Conservation (phyloP, 345 rosid genomes). For the Citrus cavaleriei region DNA sequence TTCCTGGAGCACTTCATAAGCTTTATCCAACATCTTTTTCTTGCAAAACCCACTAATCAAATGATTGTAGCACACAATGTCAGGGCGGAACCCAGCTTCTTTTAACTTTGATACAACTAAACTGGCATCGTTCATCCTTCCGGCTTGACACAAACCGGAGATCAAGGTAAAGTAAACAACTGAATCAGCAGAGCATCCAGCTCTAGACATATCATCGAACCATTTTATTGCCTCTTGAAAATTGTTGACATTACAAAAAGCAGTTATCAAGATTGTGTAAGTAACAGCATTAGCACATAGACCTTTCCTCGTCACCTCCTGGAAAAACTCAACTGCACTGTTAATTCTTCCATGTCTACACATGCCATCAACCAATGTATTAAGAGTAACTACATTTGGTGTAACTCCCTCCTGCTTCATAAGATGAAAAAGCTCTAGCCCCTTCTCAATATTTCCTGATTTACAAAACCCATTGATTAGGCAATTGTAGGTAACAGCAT, state of each 20-base stretch:
- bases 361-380: conserved; percentile 64
- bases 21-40: conserved; percentile 47
- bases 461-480: conserved; percentile 72
- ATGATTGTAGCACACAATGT: conserved; percentile 58
- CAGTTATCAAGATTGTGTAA: conserved; percentile 53
- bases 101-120: conserved; percentile 39
- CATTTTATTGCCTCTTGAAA: conserved; percentile 52
- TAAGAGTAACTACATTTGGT: conserved; percentile 55
- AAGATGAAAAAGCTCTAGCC: conserved; percentile 44
- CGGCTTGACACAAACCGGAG: conserved; percentile 55
- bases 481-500: conserved; percentile 56
- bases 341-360: conserved; percentile 58
- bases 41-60: conserved; percentile 58
- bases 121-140: conserved; percentile 56
- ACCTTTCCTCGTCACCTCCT: conserved; percentile 54
- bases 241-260: conserved; percentile 60
- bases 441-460: conserved; percentile 59
- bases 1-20: conserved; percentile 52
- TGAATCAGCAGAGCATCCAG: conserved; percentile 57
- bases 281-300: conserved; percentile 44
- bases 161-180: conserved; percentile 59
- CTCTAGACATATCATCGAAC: conserved; percentile 45
- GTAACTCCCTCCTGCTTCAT: conserved; percentile 51
- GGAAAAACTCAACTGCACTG: conserved; percentile 47
- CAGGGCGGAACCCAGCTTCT: conserved; percentile 56